Evolutionary conservation across 441 rosid genomes (phyloP), one percentile per base, ranked within the genome.

Genomic region (Biscutella laevigata): DNA sequence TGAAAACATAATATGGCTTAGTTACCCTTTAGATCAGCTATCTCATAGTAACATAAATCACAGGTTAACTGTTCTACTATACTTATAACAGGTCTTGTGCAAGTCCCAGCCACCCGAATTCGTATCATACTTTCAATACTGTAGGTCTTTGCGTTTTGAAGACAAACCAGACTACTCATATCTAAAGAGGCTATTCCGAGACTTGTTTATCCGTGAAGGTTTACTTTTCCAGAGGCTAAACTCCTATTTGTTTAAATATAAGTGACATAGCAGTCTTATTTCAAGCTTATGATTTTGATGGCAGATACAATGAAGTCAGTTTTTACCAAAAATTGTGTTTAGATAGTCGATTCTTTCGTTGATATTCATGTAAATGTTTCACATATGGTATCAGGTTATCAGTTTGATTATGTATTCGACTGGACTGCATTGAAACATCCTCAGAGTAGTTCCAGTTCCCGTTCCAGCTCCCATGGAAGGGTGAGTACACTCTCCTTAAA

Each of bases 151-250:
- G 74, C 83, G 86, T 51, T 92, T 92, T 59, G 99, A 92, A 73
- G 97, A 88, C 71, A 88, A 86, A 67, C 99, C 97, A n/a, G 99
- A 94, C 69, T 89, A 94, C 68, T 86, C 99, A 45, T 89, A 86
- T 67, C 63, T 94, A 80, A 86, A 77, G 81, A 86, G 94, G 72
- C 92, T 94, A 38, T 94, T 94, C 73, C 84, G 97, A 34, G 99
- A 94, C 67, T 78, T 94, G 67, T 89, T 94, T 76, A 89, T 89
- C 73, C 82, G 97, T 52, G 95, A 94, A 84, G 86, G 99, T 92
- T 34, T 41, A 47, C 29, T 2, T 13, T 12, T 47, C 25, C 26
- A 24, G 21, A 26, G 7, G 10, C 66, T 16, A 33, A 13, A 12
- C 6, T 48, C 8, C 24, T 40, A 10, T 46, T 15, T 46, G 32